phyloP scores from a whole-genome alignment of 2,329 filamentous ascomycete genomes.

The Fusarium miscanthi region DNA sequence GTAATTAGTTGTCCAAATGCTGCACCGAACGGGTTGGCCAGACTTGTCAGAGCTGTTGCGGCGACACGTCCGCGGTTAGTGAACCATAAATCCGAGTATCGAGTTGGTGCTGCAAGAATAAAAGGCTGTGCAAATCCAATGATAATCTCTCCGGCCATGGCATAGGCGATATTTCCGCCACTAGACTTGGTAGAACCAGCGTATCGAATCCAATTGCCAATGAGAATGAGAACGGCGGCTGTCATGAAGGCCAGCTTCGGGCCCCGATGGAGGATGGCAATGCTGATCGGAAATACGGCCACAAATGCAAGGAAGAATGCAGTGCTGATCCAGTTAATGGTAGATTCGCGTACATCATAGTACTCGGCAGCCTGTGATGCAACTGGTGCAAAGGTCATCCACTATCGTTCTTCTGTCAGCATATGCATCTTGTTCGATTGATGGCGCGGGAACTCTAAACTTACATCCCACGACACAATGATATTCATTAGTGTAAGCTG shows the following conservation, averaged over 20 bases:
- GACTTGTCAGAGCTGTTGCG: constrained; percentile 84
- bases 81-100: constrained; percentile 97
- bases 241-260: constrained; percentile 81
- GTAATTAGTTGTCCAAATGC: constrained; percentile 89
- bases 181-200: constrained; percentile 68
- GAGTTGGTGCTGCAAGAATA: constrained; percentile 86
- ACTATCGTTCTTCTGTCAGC: constrained; percentile 58
- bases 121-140: constrained; percentile 93
- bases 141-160: constrained; percentile 92
- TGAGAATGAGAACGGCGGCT: constrained; percentile 77
- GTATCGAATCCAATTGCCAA: constrained; percentile 93
- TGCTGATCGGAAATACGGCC: constrained; percentile 74
- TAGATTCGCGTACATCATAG: constrained; percentile 78
- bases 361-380: constrained; percentile 78
- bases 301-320: constrained; percentile 89
- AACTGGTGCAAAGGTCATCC: constrained; percentile 91
- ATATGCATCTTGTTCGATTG: constrained; percentile 4
- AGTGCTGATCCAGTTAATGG: constrained; percentile 94
- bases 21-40: constrained; percentile 91
- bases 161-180: constrained; percentile 75
- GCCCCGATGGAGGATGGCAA: constrained; percentile 83
- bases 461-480: constrained; percentile 93
- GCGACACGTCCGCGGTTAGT: constrained; percentile 83
- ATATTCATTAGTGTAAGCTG: constrained; percentile 91
- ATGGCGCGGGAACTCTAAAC: constrained; percentile 52